Percentiles rank a stretch among this genome's conserved stretches.
These are phyloP conservation scores for Eucalyptus sp. DNA, from an alignment of 345 rosid species.

Conservation along the genomic window DNA sequence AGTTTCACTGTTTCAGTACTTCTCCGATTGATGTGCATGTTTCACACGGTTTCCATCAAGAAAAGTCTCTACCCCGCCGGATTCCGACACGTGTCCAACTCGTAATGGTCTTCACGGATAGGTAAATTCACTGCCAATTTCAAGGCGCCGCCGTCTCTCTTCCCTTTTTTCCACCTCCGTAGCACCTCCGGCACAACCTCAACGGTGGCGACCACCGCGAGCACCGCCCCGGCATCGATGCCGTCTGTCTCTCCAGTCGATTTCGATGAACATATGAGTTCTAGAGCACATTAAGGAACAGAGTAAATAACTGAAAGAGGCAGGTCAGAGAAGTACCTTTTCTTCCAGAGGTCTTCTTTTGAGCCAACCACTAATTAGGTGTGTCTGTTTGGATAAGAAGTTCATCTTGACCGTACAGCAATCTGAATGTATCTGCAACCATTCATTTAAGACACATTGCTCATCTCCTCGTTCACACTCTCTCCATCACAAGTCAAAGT, in stretches of 20 bases:
- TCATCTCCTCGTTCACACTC: background rate
- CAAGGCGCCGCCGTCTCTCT: rapidly evolving
- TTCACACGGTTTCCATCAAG: background rate
- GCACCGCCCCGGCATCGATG: background rate
- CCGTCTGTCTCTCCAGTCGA: background rate
- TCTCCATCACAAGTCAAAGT: background rate
- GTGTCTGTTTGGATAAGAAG: too few relatives aligned
- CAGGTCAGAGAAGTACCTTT: too few relatives aligned
- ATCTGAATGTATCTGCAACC: background rate
- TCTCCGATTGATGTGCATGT: background rate
- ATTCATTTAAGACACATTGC: background rate
- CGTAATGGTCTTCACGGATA: background rate
- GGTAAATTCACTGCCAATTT: background rate
- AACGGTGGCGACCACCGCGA: rapidly evolving
- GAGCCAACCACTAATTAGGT: too few relatives aligned
- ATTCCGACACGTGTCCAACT: background rate
- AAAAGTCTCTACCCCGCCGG: background rate
- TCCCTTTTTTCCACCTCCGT: background rate
- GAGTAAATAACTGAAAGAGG: too few relatives aligned
- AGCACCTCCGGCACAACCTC: background rate
- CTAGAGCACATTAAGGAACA: too few relatives aligned
- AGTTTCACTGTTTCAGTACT: background rate
- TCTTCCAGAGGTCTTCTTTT: too few relatives aligned
- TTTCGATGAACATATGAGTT: too few relatives aligned
- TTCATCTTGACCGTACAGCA: too few relatives aligned